A percentile compares a stretch with the other conserved stretches of the same genome.
phyloP scores from a whole-genome alignment of 495 filamentous ascomycete species.

The Penicillium coffeae region DNA sequence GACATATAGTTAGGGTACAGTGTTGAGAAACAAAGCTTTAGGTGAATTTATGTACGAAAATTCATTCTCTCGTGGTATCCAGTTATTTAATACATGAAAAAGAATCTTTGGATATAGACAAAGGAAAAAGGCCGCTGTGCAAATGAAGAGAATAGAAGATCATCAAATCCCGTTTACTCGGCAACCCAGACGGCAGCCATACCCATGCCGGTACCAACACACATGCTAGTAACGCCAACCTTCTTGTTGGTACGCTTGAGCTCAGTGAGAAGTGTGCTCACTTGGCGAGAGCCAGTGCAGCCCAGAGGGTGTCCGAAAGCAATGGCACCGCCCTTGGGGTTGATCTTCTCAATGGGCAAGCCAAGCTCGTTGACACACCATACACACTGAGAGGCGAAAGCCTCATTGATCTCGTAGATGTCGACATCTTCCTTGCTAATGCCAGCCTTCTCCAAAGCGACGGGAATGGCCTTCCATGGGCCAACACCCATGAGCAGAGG shows the following conservation, averaged over 20 bases:
- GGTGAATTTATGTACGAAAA: constrained; percentile 14
- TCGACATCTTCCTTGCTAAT: constrained; percentile 89
- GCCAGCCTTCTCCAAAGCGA: constrained; percentile 80
- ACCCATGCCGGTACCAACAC: constrained; percentile 94
- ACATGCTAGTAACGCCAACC: constrained; percentile 94
- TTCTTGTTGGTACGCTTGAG: constrained; percentile 73
- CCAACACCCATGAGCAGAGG: constrained; percentile 95
- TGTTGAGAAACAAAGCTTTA: not conserved
- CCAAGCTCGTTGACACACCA: constrained; percentile 90
- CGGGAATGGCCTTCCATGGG: constrained; percentile 93
- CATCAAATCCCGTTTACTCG: constrained; percentile 53
- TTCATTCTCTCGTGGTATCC: constrained; percentile 26
- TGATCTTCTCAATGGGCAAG: constrained; percentile 73
- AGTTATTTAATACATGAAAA: constrained; percentile 26
- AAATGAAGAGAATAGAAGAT: constrained; percentile 19
- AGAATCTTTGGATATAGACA: constrained; percentile 16
- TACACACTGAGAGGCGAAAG: constrained; percentile 91
- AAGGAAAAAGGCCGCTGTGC: constrained; percentile 29
- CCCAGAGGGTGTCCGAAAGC: constrained; percentile 98
- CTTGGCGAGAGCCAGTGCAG: constrained; percentile 90
- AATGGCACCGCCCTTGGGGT: constrained; percentile 97
- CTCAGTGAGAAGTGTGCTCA: constrained; percentile 87
- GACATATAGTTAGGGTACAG: not conserved
- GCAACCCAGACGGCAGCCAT: constrained; percentile 95
- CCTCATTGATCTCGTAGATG: constrained; percentile 99